Conservation (phyloP, 2,329 filamentous ascomycete species). For the Pyricularia grisea region DNA sequence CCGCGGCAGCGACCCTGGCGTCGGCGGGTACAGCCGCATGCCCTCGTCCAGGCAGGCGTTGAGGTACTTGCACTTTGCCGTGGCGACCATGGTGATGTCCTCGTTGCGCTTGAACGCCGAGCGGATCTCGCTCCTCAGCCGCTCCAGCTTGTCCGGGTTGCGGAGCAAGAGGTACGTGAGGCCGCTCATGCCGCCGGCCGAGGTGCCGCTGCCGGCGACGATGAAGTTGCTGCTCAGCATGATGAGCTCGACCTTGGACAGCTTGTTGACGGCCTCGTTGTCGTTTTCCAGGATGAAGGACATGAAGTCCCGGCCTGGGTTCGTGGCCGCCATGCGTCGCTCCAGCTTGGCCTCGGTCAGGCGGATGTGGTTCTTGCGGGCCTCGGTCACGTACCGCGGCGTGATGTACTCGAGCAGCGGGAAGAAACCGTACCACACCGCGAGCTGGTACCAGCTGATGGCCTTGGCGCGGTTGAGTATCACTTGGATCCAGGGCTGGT, state of each 20-base stretch:
- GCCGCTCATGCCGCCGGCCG: constrained; percentile 28
- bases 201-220: constrained; percentile 38
- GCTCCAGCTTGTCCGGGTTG: constrained; percentile 14
- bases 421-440: too few relatives aligned
- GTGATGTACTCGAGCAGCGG: too few relatives aligned
- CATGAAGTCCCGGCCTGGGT: not conserved
- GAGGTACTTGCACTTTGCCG: constrained; percentile 18
- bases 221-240: constrained; percentile 15
- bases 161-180: constrained; percentile 20
- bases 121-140: constrained; percentile 2
- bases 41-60: constrained; percentile 21
- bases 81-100: constrained; percentile 17
- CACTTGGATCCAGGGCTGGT: too few relatives aligned
- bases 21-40: constrained; percentile 17
- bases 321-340: not conserved
- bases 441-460: too few relatives aligned
- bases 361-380: not conserved
- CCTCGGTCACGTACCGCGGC: too few relatives aligned
- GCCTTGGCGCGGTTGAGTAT: too few relatives aligned
- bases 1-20: constrained; percentile 11
- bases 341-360: not conserved
- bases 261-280: not conserved
- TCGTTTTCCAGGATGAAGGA: too few relatives aligned
- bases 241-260: not conserved
- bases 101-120: constrained; percentile 10